A percentile compares a stretch with the other conserved stretches of the same genome.
Evolutionary conservation across 495 filamentous ascomycete species (phyloP).

Genomic region (Parmelia sp.): DNA sequence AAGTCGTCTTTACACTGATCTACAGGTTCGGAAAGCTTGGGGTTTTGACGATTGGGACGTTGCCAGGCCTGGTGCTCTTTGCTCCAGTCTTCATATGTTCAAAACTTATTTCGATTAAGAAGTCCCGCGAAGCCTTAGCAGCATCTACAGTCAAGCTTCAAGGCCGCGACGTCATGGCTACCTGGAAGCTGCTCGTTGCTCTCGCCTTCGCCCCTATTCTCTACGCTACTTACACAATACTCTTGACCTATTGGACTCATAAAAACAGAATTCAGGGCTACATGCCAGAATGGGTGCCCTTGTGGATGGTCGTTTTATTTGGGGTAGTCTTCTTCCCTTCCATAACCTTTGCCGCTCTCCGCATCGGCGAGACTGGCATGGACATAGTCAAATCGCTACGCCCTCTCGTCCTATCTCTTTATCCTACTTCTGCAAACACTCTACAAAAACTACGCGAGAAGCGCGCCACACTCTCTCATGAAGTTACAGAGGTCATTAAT

Average conservation of each 20-base stretch:
- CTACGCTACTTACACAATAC: constrained; percentile 70
- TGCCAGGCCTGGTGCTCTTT: constrained; percentile 85
- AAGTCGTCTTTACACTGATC: constrained; percentile 67
- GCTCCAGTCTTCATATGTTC: constrained; percentile 83
- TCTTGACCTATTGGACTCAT: constrained; percentile 72
- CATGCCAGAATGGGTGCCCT: constrained; percentile 71
- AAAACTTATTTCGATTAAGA: constrained; percentile 83
- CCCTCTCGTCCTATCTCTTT: constrained; percentile 81
- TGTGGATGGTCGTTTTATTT: constrained; percentile 65
- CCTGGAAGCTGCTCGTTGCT: constrained; percentile 94
- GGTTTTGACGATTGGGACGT: constrained; percentile 68
- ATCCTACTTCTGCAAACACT: constrained; percentile 75
- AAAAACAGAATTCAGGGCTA: constrained; percentile 72
- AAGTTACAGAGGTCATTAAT: constrained; percentile 90
- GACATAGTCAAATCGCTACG: constrained; percentile 93
- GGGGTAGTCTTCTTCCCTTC: constrained; percentile 76
- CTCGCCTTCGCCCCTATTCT: constrained; percentile 80
- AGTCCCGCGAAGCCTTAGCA: constrained; percentile 84
- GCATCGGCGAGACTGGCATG: constrained; percentile 96
- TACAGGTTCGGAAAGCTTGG: constrained; percentile 73
- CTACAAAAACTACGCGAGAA: constrained; percentile 70
- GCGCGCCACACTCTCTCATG: constrained; percentile 65
- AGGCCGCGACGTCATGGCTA: constrained; percentile 91
- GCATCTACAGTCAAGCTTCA: constrained; percentile 91
- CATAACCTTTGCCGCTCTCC: constrained; percentile 88